Evolutionary conservation across 768 basidiomycete species (phyloP), one percentile per base, ranked within the genome.

Genomic region (Russula lepida): DNA sequence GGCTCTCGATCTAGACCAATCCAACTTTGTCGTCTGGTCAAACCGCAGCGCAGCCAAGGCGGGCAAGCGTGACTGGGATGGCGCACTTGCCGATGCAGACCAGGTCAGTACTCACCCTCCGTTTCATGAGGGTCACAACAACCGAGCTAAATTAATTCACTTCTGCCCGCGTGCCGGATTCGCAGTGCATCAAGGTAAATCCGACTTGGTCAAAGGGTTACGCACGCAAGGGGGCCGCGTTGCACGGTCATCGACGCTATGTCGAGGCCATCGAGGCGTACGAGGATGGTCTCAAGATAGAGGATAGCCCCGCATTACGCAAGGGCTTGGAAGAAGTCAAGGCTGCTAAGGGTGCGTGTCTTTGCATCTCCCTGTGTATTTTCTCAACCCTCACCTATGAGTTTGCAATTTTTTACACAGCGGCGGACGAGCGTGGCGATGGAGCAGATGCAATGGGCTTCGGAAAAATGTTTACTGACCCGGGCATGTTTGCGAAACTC

Each of bases 301-400:
- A 95, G 71, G 88, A 89, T 68, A 89, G 83, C 68, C 84, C 90
- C 21, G 84, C 86, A 9, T 78, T 94, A 54, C 81, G 84, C 69
- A 95, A 93, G 71, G 95, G 95, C 35, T 77, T 95, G 57, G 84
- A 91, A 62, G 93, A 95, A 65, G 95, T 97, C 46, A 77, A 85
- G 67, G 85, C 89, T 62, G 94, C 92, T 0, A 84, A 92, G 78
- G 83, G 93, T 85, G 67, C 51, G 76, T 71, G 46, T 27, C 15
- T 30, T 32, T 51, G 17, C 30, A n/a, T 28, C 44, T 12, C 32
- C 48, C 41, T 30, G 55, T 19, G 15, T 30, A 33, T 23, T 59
- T 47, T n/a, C n/a, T n/a, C n/a, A n/a, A 17, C 4, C 51, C 17
- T 19, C 25, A 59, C 43, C n/a, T n/a, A n/a, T n/a, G 12, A 8